Evolutionary conservation across 2,329 filamentous ascomycete genomes (phyloP).

Genomic region (Penicillium sp.): DNA sequence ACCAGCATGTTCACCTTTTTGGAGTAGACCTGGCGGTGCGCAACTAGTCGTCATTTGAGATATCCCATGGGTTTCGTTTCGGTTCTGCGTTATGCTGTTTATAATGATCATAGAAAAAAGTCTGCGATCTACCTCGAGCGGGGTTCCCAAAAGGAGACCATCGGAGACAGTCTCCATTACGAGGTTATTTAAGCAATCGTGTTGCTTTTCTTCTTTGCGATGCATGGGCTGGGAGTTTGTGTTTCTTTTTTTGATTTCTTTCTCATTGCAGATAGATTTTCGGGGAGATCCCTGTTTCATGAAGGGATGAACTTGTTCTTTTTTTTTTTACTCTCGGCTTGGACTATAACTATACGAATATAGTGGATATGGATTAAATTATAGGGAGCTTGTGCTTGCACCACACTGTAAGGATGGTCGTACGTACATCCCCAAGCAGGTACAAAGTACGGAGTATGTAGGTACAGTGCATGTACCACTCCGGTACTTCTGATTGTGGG

Average conservation of each 20-base stretch:
- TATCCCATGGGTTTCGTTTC: slow-evolving; percentile 30
- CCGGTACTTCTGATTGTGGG: background rate
- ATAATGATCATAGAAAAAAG: slow-evolving; percentile 26
- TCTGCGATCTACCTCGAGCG: slow-evolving; percentile 15
- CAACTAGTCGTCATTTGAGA: slow-evolving; percentile 27
- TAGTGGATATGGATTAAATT: background rate
- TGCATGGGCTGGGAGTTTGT: slow-evolving; percentile 29
- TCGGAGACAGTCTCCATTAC: too few species aligned
- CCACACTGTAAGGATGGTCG: background rate
- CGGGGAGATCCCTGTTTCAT: background rate
- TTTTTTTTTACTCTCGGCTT: background rate
- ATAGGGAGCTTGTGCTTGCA: too few species aligned
- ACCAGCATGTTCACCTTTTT: slow-evolving; percentile 96
- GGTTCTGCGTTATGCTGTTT: slow-evolving; percentile 7
- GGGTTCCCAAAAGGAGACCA: too few species aligned
- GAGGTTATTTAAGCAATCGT: slow-evolving; percentile 7
- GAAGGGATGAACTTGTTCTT: background rate
- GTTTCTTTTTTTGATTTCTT: background rate
- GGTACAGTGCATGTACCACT: background rate
- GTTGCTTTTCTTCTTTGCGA: slow-evolving; percentile 13
- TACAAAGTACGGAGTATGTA: background rate
- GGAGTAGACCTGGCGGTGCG: slow-evolving; percentile 56
- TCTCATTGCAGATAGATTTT: background rate
- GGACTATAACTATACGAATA: too few species aligned
- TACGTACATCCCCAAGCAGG: background rate